These are phyloP conservation scores for Vitis vinifera DNA, from an alignment of 164 flowering plant species.

Conservation along the genomic window DNA sequence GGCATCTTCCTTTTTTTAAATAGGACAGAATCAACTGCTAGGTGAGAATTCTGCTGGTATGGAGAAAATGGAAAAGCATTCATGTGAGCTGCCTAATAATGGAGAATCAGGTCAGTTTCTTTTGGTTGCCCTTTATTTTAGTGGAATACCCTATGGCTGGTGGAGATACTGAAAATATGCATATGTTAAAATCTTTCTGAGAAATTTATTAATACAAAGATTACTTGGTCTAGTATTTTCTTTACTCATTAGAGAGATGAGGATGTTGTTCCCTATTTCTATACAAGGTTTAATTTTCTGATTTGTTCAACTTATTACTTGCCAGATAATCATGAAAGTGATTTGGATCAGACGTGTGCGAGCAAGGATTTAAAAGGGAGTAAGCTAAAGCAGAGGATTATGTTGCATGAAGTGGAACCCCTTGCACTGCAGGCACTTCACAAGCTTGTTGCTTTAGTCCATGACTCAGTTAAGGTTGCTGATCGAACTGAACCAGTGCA, in stretches of 20 bases:
- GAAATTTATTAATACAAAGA: not conserved
- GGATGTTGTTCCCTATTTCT: not conserved
- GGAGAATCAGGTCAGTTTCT: constrained; percentile 45
- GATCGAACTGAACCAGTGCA: constrained; percentile 30
- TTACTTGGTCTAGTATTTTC: not conserved
- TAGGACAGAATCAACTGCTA: constrained; percentile 75
- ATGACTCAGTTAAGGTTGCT: constrained; percentile 47
- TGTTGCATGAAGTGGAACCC: constrained; percentile 58
- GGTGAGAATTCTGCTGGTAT: constrained; percentile 22
- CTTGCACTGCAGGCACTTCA: constrained; percentile 55
- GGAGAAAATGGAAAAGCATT: constrained; percentile 15
- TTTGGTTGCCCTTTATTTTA: constrained; percentile 1
- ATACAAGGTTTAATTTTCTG: not conserved
- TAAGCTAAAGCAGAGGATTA: constrained; percentile 20
- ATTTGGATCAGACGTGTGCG: constrained; percentile 15
- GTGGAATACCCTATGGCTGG: not conserved
- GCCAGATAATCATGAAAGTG: constrained; percentile 19
- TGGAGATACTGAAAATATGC: no score
- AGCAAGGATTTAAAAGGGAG: constrained; percentile 21
- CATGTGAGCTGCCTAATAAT: constrained; percentile 14
- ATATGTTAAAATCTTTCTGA: not conserved
- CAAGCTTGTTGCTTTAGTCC: constrained; percentile 78
- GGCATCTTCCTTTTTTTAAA: constrained; percentile 19
- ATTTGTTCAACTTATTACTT: not conserved
- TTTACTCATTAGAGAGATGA: not conserved